Conservation (phyloP, 2,329 filamentous ascomycete species). For the Beauveria brongniartii region DNA sequence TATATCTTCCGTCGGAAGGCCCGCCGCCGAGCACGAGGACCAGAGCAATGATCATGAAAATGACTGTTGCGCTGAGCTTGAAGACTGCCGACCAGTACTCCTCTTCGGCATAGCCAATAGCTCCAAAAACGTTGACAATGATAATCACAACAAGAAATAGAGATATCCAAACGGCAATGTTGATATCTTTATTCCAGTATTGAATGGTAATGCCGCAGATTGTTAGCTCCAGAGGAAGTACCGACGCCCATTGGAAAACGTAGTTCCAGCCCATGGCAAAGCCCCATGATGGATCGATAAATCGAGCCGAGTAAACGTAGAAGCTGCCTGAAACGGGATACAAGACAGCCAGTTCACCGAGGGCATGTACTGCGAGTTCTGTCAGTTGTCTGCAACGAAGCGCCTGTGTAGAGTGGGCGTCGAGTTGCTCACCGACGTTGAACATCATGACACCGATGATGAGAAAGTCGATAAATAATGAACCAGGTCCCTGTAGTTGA, state of each 20-base stretch:
- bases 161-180: slow-evolving; percentile 45
- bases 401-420: neutral
- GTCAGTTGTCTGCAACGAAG: neutral
- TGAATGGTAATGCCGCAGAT: slow-evolving; percentile 40
- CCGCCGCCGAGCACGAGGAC: slow-evolving; percentile 53
- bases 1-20: slow-evolving; percentile 37
- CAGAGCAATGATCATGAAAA: slow-evolving; percentile 57
- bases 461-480: slow-evolving; percentile 39
- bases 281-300: slow-evolving; percentile 50
- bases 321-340: slow-evolving; percentile 51
- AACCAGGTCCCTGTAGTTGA: slow-evolving; percentile 29
- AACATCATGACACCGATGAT: slow-evolving; percentile 54
- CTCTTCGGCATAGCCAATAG: slow-evolving; percentile 48
- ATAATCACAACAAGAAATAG: slow-evolving; percentile 46
- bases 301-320: slow-evolving; percentile 47
- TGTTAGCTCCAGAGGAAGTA: slow-evolving; percentile 39
- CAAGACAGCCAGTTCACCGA: slow-evolving; percentile 49
- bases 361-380: slow-evolving; percentile 40
- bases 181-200: slow-evolving; percentile 39
- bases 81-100: slow-evolving; percentile 51
- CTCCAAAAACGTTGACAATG: slow-evolving; percentile 48
- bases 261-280: slow-evolving; percentile 44
- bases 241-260: slow-evolving; percentile 37
- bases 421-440: slow-evolving; percentile 34
- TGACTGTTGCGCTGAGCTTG: slow-evolving; percentile 49